phyloP scores from a whole-genome alignment of 1,284 basidiomycete species.

The Exsudoporus floridanus region DNA sequence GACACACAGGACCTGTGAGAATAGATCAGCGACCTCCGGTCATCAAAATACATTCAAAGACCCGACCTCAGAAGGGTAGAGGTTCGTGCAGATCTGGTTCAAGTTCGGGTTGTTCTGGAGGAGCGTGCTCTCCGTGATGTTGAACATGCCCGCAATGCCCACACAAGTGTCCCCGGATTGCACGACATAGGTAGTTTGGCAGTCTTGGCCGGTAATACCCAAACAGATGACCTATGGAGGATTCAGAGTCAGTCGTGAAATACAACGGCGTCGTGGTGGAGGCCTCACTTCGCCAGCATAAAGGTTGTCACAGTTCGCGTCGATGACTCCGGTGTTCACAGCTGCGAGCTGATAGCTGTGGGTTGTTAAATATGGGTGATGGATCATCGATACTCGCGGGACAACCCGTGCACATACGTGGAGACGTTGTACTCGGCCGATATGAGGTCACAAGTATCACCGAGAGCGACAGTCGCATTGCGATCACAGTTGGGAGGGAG shows the following conservation, averaged over 20 bases:
- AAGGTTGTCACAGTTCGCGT: conserved; percentile 40
- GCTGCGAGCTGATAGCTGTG: conserved; percentile 43
- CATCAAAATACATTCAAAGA: not conserved
- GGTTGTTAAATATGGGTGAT: not conserved
- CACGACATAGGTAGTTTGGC: conserved; percentile 41
- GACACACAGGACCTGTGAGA: conserved; percentile 28
- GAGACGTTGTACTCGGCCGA: conserved; percentile 44
- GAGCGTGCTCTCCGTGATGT: conserved; percentile 43
- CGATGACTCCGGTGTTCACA: conserved; percentile 38
- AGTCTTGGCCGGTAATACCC: conserved; percentile 45
- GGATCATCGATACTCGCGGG: not conserved
- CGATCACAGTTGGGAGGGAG: conserved; percentile 39
- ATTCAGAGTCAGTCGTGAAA: not conserved
- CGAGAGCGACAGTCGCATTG: conserved; percentile 38
- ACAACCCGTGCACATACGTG: conserved; percentile 35
- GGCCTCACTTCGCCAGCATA: conserved; percentile 30
- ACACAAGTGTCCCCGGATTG: conserved; percentile 43
- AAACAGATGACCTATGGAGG: conserved; percentile 44
- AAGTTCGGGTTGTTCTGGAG: conserved; percentile 57
- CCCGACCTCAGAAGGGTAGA: conserved; percentile 43
- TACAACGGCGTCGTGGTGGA: too few relatives aligned
- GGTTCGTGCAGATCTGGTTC: conserved; percentile 46
- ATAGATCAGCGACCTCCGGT: conserved; percentile 2
- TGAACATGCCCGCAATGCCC: conserved; percentile 36
- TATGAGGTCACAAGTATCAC: conserved; percentile 38